phyloP scores from a whole-genome alignment of 371 early-diverging fungal species.

The Mucor indicus region DNA sequence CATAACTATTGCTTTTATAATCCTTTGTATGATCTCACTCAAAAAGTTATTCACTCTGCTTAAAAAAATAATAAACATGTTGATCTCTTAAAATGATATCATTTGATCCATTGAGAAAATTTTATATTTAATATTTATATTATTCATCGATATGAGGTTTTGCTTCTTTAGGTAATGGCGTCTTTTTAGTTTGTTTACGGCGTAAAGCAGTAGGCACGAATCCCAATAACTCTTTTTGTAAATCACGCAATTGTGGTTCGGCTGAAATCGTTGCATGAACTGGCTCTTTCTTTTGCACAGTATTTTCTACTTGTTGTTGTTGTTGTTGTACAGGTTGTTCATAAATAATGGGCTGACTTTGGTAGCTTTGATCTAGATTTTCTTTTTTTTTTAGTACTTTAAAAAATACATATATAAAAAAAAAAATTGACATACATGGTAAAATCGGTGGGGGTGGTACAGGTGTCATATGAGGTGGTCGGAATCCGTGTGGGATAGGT shows the following conservation, averaged over 20 bases:
- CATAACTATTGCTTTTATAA: slow-evolving; percentile 46
- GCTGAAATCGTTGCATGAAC: slow-evolving; percentile 56
- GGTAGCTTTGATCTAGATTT: no score
- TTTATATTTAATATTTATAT: neutral
- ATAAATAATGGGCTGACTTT: no score
- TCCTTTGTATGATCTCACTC: slow-evolving; percentile 4
- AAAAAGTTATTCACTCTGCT: slow-evolving; percentile 1
- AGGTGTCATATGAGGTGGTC: neutral
- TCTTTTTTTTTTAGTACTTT: no score
- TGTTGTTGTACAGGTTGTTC: neutral
- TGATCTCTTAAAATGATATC: no score
- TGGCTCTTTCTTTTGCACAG: no score
- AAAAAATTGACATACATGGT: slow-evolving; percentile 1
- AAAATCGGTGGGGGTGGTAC: slow-evolving; percentile 9
- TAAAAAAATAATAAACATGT: no score
- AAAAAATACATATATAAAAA: no score
- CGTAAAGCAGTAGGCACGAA: slow-evolving; percentile 63
- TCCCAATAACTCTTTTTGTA: slow-evolving; percentile 59
- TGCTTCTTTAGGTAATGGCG: slow-evolving; percentile 43
- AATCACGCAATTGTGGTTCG: slow-evolving; percentile 60
- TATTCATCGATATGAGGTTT: slow-evolving; percentile 28
- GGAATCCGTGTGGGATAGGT: slow-evolving; percentile 1
- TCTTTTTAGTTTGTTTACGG: slow-evolving; percentile 50
- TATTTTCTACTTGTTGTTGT: neutral
- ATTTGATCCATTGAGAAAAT: no score